Base-by-base conservation (phyloP, 2,329 filamentous ascomycete species). In the Venturia effusa region DNA sequence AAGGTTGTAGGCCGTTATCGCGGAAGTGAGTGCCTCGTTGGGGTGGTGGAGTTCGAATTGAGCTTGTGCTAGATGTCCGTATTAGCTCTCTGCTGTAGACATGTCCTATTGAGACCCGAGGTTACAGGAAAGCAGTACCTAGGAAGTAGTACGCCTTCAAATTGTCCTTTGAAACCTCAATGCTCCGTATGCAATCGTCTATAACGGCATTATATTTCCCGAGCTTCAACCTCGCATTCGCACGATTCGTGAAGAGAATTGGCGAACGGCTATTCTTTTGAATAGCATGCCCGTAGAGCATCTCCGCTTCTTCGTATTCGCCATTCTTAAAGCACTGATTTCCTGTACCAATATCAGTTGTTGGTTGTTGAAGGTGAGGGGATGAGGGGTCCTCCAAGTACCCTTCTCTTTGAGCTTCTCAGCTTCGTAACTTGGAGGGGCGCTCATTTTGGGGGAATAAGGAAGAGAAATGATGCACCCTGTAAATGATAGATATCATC, bases 121-220 rank as follows among this genome's bases (percentile, higher is more conserved):
- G 27, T 4, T 30, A 24, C 45, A 51, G 27, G 27, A 40, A 37
- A 22, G 17, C 66, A 74, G 55, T 71, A 77, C 76, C 77, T 32
- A 96, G 83, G 72, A 92, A 90, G 75, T 88, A 95, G 71, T 86
- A 84, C 8, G 89, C 91, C 76, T 97, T 97, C 78, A 95, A 87
- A 69, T 83, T 86, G 57, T 77, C 77, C 24, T 82, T 79, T 34
- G 84, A 79, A 19, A 95, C 80, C 65, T 85, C 81, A 61, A 97
- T 86, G 67, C 89, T 91, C 61, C 84, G 80, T 62, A 87, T 76
- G 72, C 92, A 93, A 75, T 97, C 92, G 66, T 84, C 79, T 67
- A 94, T 87, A 60, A 88, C 91, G 11, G 81, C 85, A 37, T 89
- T 83, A 84, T 88, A 95, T 69, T 85, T 80, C 66, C 82, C 77